Base-by-base conservation (phyloP, 805 yeast genomes). In the Suhomyces prunicola region DNA sequence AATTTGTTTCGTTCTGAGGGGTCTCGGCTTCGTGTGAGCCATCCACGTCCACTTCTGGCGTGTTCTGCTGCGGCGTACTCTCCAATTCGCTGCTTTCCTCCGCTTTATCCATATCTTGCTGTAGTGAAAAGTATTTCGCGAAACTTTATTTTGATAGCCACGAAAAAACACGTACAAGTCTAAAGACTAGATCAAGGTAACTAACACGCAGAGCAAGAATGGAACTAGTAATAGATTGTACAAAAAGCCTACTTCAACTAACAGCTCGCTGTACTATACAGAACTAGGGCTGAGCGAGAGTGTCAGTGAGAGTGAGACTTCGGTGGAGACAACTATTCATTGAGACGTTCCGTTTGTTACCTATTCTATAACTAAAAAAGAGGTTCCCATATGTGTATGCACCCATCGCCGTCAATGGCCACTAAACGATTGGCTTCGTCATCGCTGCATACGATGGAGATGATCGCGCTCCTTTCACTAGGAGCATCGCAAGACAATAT, bases 371-470 rank as follows among this genome's bases (percentile, higher is more conserved):
- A n/a, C 17, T 33, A 40, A 40, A 45, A 45, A 24, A 56, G 58
- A 36, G 54, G 59, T 26, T 66, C 60, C 70, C 70, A 66, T n/a
- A 60, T 19, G 50, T 64, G 62, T 15, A 66, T 29, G 13, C 12
- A 17, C 8, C 68, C 69, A 33, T 52, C 54, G 2, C 63, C 68
- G 48, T 62, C 54, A n/a, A 62, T 50, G 24, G 58, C 47, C 12
- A 64, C 54, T 10, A 66, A 39, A 12, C 59, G 48, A 49, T 65
- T 60, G 27, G 46, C 15, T 9, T 13, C 27, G 22, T 26, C 23
- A 33, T 50, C 52, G 31, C 51, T 55, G 22, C 49, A 22, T 6
- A 23, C 31, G n/a, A 48, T 47, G 15, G 49, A 36, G 15, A 36
- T 35, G 44, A 55, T 23, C 42, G 22, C 24, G 42, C n/a, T 33